A percentile compares a stretch with the other conserved stretches of the same genome.
These are phyloP conservation scores for Fusarium nanum DNA, from an alignment of 2,329 filamentous ascomycete genomes.

Conservation along the genomic window DNA sequence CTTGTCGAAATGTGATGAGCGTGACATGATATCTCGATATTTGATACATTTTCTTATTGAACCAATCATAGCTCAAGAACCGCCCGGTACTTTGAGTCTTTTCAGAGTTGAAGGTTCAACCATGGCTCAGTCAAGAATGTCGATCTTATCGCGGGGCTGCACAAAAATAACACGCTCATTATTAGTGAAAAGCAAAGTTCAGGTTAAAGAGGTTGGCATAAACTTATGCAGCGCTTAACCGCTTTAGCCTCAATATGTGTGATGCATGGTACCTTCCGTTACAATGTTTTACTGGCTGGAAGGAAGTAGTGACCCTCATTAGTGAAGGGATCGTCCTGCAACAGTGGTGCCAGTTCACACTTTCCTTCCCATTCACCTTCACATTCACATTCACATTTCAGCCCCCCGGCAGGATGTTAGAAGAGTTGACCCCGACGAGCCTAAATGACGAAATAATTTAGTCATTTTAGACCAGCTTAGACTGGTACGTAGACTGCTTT, in stretches of 20 bases:
- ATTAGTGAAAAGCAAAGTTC: conserved; percentile 40
- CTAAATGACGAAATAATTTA: too few relatives aligned
- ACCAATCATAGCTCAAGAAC: conserved; percentile 38
- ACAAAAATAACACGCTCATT: not conserved
- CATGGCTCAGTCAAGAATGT: conserved; percentile 32
- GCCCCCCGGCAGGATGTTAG: conserved; percentile 5
- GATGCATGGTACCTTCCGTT: conserved; percentile 16
- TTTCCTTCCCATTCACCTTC: not conserved
- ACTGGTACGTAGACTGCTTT: too few relatives aligned
- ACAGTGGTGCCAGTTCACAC: conserved; percentile 48
- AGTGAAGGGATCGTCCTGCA: conserved; percentile 46
- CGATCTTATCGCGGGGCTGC: conserved; percentile 39
- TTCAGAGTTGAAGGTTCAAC: conserved; percentile 18
- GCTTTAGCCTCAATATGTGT: conserved; percentile 33
- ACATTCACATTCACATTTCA: conserved; percentile 32
- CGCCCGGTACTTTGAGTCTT: conserved; percentile 5
- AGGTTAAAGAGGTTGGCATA: conserved; percentile 27
- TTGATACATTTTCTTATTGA: conserved; percentile 20
- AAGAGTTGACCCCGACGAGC: too few relatives aligned
- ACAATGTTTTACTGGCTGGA: too few relatives aligned
- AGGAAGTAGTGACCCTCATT: conserved; percentile 21
- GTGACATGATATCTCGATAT: conserved; percentile 29
- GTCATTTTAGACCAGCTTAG: fast-evolving
- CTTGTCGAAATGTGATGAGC: conserved; percentile 25
- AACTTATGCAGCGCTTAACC: conserved; percentile 38